phyloP scores from a whole-genome alignment of 306 rosid species.

The Ceratonia siliqua region DNA sequence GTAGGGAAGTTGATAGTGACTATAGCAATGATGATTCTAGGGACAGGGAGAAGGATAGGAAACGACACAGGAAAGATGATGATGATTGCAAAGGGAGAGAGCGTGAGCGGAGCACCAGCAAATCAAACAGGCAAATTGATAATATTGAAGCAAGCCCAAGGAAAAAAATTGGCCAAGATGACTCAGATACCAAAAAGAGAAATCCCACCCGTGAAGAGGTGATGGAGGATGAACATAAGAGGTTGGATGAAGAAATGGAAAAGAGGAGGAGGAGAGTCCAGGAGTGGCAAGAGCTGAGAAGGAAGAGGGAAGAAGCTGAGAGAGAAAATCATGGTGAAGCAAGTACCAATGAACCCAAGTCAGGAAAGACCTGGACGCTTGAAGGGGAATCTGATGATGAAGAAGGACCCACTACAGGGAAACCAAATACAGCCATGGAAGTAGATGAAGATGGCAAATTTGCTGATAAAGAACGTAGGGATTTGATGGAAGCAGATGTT shows the following conservation, averaged over 20 bases:
- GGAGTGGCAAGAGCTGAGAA: slow-evolving; percentile 90
- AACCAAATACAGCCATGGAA: slow-evolving; percentile 55
- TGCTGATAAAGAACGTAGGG: slow-evolving; percentile 43
- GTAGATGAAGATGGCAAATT: slow-evolving; percentile 55
- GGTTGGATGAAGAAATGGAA: slow-evolving; percentile 91
- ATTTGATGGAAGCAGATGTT: slow-evolving; percentile 37
- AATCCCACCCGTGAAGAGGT: slow-evolving; percentile 70
- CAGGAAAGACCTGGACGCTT: slow-evolving; percentile 87
- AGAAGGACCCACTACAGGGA: slow-evolving; percentile 57
- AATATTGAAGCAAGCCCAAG: slow-evolving; percentile 58
- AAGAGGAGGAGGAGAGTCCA: slow-evolving; percentile 95
- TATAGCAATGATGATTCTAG: slow-evolving; percentile 55
- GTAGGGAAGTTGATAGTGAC: slow-evolving; percentile 64
- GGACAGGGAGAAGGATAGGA: slow-evolving; percentile 60
- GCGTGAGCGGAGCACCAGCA: slow-evolving; percentile 52
- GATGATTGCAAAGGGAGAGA: slow-evolving; percentile 55
- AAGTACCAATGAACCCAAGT: slow-evolving; percentile 58
- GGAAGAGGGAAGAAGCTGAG: slow-evolving; percentile 82
- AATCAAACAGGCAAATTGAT: slow-evolving; percentile 53
- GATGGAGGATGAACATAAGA: slow-evolving; percentile 76
- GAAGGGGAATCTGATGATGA: slow-evolving; percentile 97
- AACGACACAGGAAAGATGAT: slow-evolving; percentile 68
- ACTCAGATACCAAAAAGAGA: slow-evolving; percentile 47
- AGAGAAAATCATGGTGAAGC: slow-evolving; percentile 69
- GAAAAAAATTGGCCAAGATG: slow-evolving; percentile 55